Conservation (phyloP, 345 rosid genomes). For the Boechera retrofracta region DNA sequence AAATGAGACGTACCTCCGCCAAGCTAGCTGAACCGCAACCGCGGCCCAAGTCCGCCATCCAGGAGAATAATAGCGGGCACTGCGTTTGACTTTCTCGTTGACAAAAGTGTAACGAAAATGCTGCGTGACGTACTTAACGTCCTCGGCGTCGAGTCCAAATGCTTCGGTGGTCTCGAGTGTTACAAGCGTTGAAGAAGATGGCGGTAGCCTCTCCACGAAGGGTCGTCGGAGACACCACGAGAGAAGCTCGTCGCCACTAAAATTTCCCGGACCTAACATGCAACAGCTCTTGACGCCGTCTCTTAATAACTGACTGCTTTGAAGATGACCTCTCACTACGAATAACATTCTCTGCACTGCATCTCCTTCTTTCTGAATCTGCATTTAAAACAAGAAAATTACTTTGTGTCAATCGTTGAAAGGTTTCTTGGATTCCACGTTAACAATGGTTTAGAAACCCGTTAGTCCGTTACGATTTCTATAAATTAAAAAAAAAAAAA, state of each 20-base stretch:
- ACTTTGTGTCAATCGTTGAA: neutral
- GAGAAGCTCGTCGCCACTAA: constrained; percentile 93
- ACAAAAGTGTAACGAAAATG: constrained; percentile 97
- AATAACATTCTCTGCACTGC: constrained; percentile 94
- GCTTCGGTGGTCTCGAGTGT: constrained; percentile 96
- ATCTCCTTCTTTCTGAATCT: constrained; percentile 95
- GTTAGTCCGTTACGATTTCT: too few relatives aligned
- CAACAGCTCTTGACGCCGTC: constrained; percentile 90
- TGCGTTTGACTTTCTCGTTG: constrained; percentile 85
- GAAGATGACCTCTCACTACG: constrained; percentile 96
- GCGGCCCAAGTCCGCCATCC: constrained; percentile 99
- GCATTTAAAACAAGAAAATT: neutral
- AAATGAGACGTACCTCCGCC: constrained; percentile 61
- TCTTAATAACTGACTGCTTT: constrained; percentile 88
- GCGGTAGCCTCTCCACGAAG: constrained; percentile 84
- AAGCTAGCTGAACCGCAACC: constrained; percentile 94
- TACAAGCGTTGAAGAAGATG: constrained; percentile 79
- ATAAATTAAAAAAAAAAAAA: too few relatives aligned
- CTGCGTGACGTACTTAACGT: constrained; percentile 89
- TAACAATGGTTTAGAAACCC: too few relatives aligned
- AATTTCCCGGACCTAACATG: constrained; percentile 98
- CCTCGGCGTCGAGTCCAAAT: constrained; percentile 87
- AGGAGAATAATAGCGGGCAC: constrained; percentile 93
- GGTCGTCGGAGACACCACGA: constrained; percentile 95
- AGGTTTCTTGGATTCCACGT: constrained; percentile 19